Evolutionary conservation across 2,329 filamentous ascomycete species (phyloP).

Genomic region (Trichoderma sp.): DNA sequence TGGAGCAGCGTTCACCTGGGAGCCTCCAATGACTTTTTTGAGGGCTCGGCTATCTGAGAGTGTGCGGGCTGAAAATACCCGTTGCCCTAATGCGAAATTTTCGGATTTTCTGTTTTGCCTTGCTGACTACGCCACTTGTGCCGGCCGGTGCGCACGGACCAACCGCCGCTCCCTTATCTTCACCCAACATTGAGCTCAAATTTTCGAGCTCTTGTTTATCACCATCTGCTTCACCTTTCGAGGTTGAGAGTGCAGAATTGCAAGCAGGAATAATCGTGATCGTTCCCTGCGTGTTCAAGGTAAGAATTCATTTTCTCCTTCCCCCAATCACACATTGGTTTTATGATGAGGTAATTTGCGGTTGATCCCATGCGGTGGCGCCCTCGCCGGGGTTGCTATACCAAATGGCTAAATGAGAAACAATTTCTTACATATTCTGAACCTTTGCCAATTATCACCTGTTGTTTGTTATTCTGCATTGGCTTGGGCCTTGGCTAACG

Average conservation of each 20-base stretch:
- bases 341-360: constrained; percentile 98
- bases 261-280: not conserved
- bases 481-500: constrained; percentile 21
- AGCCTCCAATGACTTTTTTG: constrained; percentile 48
- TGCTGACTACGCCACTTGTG: not conserved
- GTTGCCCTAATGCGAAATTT: constrained; percentile 47
- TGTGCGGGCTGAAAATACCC: constrained; percentile 47
- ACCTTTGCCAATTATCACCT: constrained; percentile 14
- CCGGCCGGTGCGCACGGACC: constrained; percentile 28
- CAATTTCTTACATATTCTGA: constrained; percentile 99
- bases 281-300: constrained; percentile 30
- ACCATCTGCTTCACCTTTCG: not conserved
- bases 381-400: constrained; percentile 89
- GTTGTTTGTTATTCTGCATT: constrained; percentile 32
- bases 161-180: constrained; percentile 21
- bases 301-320: constrained; percentile 35
- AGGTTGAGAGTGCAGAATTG: not conserved
- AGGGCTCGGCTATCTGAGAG: constrained; percentile 42
- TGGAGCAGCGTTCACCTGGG: constrained; percentile 43
- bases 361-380: constrained; percentile 85
- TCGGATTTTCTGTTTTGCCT: constrained; percentile 40
- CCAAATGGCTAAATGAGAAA: constrained; percentile 82
- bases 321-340: constrained; percentile 29
- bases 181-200: constrained; percentile 10
- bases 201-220: constrained; percentile 25